A percentile compares a stretch with the other conserved stretches of the same genome.
Evolutionary conservation across 768 basidiomycete genomes (phyloP).

Genomic region (Mycena venus): DNA sequence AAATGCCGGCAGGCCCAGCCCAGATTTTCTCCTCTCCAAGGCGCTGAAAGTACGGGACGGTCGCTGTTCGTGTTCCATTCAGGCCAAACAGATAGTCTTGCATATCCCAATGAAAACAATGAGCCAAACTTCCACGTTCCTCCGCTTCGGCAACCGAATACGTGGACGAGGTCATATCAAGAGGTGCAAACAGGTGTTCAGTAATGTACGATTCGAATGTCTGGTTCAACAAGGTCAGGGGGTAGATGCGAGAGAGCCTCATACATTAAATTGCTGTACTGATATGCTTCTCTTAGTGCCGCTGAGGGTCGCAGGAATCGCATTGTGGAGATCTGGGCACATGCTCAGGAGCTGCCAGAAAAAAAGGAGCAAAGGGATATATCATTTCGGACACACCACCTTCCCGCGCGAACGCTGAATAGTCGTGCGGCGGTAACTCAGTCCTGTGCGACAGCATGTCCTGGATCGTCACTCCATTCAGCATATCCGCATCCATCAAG

Average conservation of each 20-base stretch:
- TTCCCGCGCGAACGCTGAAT: constrained; percentile 43
- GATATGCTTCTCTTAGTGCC: constrained; percentile 55
- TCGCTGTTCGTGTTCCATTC: constrained; percentile 50
- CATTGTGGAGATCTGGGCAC: constrained; percentile 50
- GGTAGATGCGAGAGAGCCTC: constrained; percentile 56
- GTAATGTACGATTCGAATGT: constrained; percentile 55
- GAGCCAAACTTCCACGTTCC: constrained; percentile 45
- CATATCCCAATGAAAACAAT: constrained; percentile 52
- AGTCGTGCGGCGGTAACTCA: constrained; percentile 61
- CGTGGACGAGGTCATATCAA: constrained; percentile 56
- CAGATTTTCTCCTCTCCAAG: constrained; percentile 55
- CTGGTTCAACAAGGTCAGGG: constrained; percentile 52
- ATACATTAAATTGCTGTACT: constrained; percentile 64
- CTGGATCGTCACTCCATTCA: constrained; percentile 49
- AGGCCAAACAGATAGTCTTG: constrained; percentile 42
- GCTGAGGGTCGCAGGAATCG: constrained; percentile 56
- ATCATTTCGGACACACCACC: constrained; percentile 55
- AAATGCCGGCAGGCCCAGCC: constrained; percentile 58
- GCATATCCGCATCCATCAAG: constrained; percentile 53
- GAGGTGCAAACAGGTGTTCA: constrained; percentile 53
- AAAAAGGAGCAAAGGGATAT: not conserved
- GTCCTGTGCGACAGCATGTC: constrained; percentile 61
- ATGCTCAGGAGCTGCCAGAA: not conserved
- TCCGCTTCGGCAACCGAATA: constrained; percentile 55
- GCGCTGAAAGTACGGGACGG: constrained; percentile 55